Evolutionary conservation across 1,284 basidiomycete species (phyloP), one percentile per base, ranked within the genome.

Genomic region (Fomes fomentarius): DNA sequence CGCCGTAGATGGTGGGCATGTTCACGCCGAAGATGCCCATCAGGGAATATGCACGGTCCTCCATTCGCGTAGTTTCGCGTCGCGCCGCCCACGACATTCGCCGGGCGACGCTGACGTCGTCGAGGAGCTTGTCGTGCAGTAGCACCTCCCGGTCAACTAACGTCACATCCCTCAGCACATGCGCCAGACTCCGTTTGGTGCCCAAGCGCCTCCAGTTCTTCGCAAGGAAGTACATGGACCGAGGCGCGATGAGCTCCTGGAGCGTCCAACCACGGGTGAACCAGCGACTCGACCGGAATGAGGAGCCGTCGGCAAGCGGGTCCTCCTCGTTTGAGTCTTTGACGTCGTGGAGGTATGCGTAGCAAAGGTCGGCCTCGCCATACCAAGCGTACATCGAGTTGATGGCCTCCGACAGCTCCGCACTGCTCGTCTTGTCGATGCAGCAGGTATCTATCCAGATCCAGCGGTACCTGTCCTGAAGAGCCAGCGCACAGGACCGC

Each of bases 11-110:
- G 3, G 60, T 56, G 1, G 60, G 41, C 51, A 58, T 56, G 49
- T 45, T 54, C 14, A 61, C 54, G 12, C 54, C 59, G 39, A 61
- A 58, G 51, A 61, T 43, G 26, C 56, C 59, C 53, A 61, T 58
- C 46, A 61, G 60, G 15, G 56, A 50, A 35, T 58, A 61, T 26
- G 60, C 56, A 31, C 48, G 47, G 42, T 61, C 54, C 41, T 58
- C 60, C 25, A 53, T 43, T 33, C 56, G 56, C 21, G 45, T 40
- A 1, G 60, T 50, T 38, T 49, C 26, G 2, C 60, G 48, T 15
- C 22, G 22, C 17, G 56, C 60, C 3, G 60, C 60, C 60, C 56
- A 61, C 3, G 56, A 58, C 56, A 61, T 56, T 14, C 60, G 56
- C 25, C 54, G 54, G 4, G 60, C 60, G 46, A 61, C 26, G 49